A percentile compares a stretch with the other conserved stretches of the same genome.
Conservation (phyloP, 805 yeast species). For the Ogataea ganodermae region DNA sequence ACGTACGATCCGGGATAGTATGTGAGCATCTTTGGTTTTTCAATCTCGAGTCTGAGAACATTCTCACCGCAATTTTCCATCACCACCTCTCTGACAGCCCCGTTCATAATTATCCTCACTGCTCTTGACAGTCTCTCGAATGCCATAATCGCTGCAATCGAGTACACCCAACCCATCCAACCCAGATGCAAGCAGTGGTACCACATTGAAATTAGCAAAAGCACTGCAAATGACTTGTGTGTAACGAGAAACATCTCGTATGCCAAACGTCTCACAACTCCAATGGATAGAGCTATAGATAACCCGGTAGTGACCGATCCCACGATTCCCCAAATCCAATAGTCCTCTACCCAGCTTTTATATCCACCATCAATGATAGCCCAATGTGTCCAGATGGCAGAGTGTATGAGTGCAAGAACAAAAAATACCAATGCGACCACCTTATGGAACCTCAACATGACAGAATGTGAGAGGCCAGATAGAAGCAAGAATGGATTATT, state of each 20-base stretch:
- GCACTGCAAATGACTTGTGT: slow-evolving; percentile 41
- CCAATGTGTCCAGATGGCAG: slow-evolving; percentile 55
- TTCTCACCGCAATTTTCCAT: slow-evolving; percentile 15
- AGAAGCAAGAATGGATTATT: slow-evolving; percentile 65
- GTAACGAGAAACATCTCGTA: slow-evolving; percentile 45
- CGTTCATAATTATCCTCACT: slow-evolving; percentile 32
- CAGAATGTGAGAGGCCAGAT: slow-evolving; percentile 63
- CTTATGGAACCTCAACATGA: slow-evolving; percentile 65
- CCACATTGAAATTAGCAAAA: slow-evolving; percentile 44
- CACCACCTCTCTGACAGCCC: slow-evolving; percentile 23
- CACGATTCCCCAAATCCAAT: slow-evolving; percentile 43
- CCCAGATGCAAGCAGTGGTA: slow-evolving; percentile 42
- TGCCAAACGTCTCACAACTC: slow-evolving; percentile 34
- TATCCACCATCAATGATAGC: slow-evolving; percentile 44
- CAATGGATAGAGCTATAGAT: slow-evolving; percentile 22
- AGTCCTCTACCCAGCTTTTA: slow-evolving; percentile 44
- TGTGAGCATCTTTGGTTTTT: slow-evolving; percentile 20
- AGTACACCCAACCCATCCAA: slow-evolving; percentile 45
- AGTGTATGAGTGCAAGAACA: slow-evolving; percentile 56
- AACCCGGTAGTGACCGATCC: slow-evolving; percentile 20
- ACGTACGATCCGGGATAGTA: slow-evolving; percentile 55
- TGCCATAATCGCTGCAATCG: slow-evolving; percentile 41
- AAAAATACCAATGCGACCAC: slow-evolving; percentile 60
- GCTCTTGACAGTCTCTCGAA: slow-evolving; percentile 42
- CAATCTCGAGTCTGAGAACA: slow-evolving; percentile 23